Percentiles rank a stretch among this genome's conserved stretches.
Conservation (phyloP, 2,329 filamentous ascomycete species). For the Fusarium acutatum region DNA sequence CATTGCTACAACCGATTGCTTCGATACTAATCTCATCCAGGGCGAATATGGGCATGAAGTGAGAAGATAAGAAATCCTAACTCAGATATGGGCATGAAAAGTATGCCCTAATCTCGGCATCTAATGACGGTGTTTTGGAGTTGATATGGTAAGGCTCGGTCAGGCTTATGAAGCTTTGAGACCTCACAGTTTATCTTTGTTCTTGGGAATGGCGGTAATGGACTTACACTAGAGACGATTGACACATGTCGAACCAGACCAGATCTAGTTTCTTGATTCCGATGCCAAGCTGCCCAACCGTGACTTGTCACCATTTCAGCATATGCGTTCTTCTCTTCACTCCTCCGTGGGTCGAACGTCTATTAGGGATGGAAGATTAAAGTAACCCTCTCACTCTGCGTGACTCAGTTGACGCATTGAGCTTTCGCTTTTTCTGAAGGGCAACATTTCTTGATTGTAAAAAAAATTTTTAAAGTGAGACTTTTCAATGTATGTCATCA, state of each 20-base stretch:
- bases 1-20: slow-evolving; percentile 26
- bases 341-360: slow-evolving; percentile 62
- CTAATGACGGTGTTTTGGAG: slow-evolving; percentile 29
- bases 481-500: not conserved
- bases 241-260: not conserved
- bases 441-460: slow-evolving; percentile 45
- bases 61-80: slow-evolving; percentile 6
- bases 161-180: slow-evolving; percentile 9
- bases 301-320: slow-evolving; percentile 56
- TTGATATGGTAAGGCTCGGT: slow-evolving; percentile 18
- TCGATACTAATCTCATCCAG: slow-evolving; percentile 46
- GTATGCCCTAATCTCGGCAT: not conserved
- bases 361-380: slow-evolving; percentile 64
- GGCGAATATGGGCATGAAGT: slow-evolving; percentile 51
- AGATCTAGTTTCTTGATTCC: not conserved
- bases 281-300: not conserved
- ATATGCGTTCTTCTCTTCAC: slow-evolving; percentile 61
- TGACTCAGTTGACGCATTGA: slow-evolving; percentile 53
- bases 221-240: slow-evolving; percentile 3
- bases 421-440: slow-evolving; percentile 60
- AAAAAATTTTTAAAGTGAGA: not conserved
- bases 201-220: slow-evolving; percentile 27
- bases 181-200: slow-evolving; percentile 1
- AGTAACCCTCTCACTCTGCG: slow-evolving; percentile 62
- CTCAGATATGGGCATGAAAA: not conserved